Evolutionary conservation across 1,284 basidiomycete genomes (phyloP).

Genomic region (Paramarasmius palmivorus): DNA sequence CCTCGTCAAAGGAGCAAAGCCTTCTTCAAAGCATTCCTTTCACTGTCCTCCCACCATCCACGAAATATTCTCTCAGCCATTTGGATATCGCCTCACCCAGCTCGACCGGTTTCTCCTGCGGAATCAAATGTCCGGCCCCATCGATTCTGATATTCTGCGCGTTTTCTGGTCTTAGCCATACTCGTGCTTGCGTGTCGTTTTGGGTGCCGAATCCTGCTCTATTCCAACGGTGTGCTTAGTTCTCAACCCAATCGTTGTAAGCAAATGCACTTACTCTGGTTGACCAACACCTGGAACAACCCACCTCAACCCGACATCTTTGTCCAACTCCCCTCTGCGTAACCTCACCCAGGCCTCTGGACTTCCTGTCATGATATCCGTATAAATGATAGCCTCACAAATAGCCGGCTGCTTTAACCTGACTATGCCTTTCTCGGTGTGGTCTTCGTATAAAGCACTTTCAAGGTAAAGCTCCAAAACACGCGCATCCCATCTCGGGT

Average conservation of each 20-base stretch:
- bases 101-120: conserved; percentile 43
- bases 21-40: too few species aligned
- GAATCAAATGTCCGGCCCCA: conserved; percentile 59
- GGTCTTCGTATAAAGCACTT: conserved; percentile 51
- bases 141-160: conserved; percentile 55
- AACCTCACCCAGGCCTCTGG: conserved; percentile 47
- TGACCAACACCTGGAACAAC: conserved; percentile 48
- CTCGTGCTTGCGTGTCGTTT: conserved; percentile 37
- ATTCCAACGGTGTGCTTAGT: neutral
- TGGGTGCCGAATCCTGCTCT: neutral
- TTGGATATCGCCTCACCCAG: conserved; percentile 26
- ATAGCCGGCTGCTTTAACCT: conserved; percentile 63
- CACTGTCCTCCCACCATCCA: too few species aligned
- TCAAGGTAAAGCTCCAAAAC: conserved; percentile 71
- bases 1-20: too few species aligned
- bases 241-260: neutral
- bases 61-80: too few species aligned
- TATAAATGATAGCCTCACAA: conserved; percentile 59
- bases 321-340: conserved; percentile 43
- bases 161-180: conserved; percentile 62
- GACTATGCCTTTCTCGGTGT: conserved; percentile 27
- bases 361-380: conserved; percentile 35
- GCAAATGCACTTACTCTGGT: conserved; percentile 25
- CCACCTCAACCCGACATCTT: conserved; percentile 50
- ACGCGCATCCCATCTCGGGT: conserved; percentile 69